These are phyloP conservation scores for Bipolaris zeicola DNA, from an alignment of 2,329 filamentous ascomycete species.

Conservation along the genomic window DNA sequence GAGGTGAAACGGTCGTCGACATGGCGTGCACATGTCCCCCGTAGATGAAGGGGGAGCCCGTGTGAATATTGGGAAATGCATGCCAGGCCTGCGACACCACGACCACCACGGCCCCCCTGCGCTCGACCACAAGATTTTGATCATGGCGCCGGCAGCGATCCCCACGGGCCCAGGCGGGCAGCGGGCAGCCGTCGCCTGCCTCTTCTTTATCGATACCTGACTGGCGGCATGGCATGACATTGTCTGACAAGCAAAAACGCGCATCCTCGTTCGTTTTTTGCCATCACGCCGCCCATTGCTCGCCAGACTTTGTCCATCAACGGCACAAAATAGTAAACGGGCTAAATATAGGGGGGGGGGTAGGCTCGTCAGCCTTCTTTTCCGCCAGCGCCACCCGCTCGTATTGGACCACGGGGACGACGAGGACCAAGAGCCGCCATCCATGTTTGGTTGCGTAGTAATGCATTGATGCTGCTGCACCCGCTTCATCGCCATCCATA, in stretches of 20 bases:
- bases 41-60: conserved; percentile 11
- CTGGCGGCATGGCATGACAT: neutral
- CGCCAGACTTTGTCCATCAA: neutral
- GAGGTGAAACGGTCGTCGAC: conserved; percentile 6
- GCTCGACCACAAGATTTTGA: conserved; percentile 2
- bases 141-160: conserved; percentile 2
- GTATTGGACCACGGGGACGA: conserved; percentile 19
- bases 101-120: neutral
- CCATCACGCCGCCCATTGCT: neutral
- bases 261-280: neutral
- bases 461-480: conserved; percentile 10
- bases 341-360: conserved; percentile 28
- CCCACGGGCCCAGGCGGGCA: conserved; percentile 5
- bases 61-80: conserved; percentile 10
- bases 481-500: neutral
- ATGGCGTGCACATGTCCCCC: neutral
- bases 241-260: neutral
- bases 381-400: conserved; percentile 24
- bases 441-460: conserved; percentile 20
- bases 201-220: conserved; percentile 14
- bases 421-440: conserved; percentile 24
- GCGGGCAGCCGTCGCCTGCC: neutral
- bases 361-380: neutral
- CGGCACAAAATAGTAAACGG: conserved; percentile 10
- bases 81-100: neutral